These are phyloP conservation scores for Curvularia eragrostidis DNA, from an alignment of 2,329 filamentous ascomycete genomes.

Conservation along the genomic window DNA sequence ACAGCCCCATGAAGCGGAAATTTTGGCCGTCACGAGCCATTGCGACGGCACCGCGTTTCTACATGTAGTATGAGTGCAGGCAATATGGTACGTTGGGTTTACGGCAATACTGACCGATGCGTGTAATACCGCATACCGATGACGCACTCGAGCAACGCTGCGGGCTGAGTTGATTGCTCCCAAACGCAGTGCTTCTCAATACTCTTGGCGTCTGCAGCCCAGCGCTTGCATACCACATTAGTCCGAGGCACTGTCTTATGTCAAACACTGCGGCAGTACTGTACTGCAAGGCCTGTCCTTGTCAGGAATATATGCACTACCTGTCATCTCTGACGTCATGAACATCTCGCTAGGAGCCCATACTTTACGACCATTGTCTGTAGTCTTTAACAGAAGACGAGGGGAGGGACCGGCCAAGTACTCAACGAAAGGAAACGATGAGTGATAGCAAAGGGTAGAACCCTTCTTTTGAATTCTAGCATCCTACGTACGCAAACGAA, in stretches of 20 bases:
- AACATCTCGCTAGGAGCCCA: too few relatives aligned
- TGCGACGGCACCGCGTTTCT: not conserved
- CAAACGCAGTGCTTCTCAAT: not conserved
- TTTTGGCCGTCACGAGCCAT: conserved; percentile 1
- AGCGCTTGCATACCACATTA: not conserved
- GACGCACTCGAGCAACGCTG: not conserved
- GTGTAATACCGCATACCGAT: not conserved
- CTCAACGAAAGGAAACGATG: too few relatives aligned
- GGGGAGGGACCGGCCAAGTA: too few relatives aligned
- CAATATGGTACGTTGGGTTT: not conserved
- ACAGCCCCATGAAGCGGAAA: conserved; percentile 1
- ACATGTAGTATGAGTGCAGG: not conserved
- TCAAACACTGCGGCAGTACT: not conserved
- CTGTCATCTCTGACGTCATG: conserved; percentile 21
- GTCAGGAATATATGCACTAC: not conserved
- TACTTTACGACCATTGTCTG: too few relatives aligned
- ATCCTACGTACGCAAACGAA: too few relatives aligned
- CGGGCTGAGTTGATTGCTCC: not conserved
- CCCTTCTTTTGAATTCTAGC: too few relatives aligned
- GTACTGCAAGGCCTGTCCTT: not conserved
- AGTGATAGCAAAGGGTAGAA: too few relatives aligned
- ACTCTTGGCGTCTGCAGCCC: not conserved
- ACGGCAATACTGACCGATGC: not conserved
- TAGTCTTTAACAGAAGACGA: too few relatives aligned
- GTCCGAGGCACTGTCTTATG: not conserved